phyloP scores from a whole-genome alignment of 2,329 filamentous ascomycete genomes.

The Lasiodiplodia sp. region DNA sequence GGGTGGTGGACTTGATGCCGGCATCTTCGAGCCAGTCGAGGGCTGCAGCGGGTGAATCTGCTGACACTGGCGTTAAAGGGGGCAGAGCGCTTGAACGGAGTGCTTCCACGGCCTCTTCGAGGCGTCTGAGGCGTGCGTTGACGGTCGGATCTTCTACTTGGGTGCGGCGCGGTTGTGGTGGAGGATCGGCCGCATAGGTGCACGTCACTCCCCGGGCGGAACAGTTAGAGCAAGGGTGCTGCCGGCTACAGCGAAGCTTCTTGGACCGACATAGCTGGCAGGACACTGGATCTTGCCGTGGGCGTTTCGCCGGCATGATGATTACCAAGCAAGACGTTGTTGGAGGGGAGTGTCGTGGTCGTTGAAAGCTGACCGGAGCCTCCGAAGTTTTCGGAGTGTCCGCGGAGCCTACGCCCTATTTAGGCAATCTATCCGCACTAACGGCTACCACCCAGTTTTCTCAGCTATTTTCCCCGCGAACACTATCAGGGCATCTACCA shows the following conservation, averaged over 20 bases:
- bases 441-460: background rate
- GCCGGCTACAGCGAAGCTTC: constrained; percentile 22
- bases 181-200: background rate
- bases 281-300: constrained; percentile 20
- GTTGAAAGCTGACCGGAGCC: background rate
- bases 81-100: background rate
- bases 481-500: background rate
- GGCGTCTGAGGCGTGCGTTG: background rate
- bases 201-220: background rate
- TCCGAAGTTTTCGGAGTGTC: background rate
- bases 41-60: background rate
- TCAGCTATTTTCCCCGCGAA: background rate
- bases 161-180: background rate
- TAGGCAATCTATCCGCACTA: background rate
- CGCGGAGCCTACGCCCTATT: background rate
- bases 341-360: background rate
- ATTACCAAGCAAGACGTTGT: background rate
- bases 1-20: background rate
- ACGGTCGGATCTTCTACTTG: background rate
- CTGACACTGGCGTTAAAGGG: background rate
- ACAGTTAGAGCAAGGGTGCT: constrained; percentile 22
- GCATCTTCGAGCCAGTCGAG: background rate
- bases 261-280: constrained; percentile 26
- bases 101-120: constrained; percentile 3
- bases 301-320: background rate